Evolutionary conservation across 176 grass and related monocot species (phyloP).

Genomic region (Typha latifolia): DNA sequence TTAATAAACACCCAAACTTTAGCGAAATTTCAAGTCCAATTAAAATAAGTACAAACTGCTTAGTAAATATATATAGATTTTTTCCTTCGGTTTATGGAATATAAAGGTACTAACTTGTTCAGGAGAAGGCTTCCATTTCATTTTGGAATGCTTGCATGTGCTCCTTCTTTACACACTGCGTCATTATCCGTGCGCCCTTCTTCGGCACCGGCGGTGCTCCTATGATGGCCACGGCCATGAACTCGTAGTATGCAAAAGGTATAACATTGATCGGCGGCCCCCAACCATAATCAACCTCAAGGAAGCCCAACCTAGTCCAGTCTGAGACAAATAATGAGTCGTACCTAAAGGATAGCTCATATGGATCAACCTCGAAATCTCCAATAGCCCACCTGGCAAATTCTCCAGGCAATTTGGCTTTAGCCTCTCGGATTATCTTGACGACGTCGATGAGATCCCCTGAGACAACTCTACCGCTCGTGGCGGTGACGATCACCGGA

Average conservation of each 20-base stretch:
- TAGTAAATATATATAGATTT: too few relatives aligned
- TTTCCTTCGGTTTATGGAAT: too few relatives aligned
- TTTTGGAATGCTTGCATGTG: conserved; percentile 56
- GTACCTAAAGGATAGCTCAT: too few relatives aligned
- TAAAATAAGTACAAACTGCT: too few relatives aligned
- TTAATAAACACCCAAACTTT: too few relatives aligned
- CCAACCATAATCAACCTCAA: conserved; percentile 81
- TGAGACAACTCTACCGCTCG: conserved; percentile 11
- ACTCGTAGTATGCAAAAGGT: conserved; percentile 55
- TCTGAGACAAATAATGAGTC: conserved; percentile 87
- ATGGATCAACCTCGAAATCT: too few relatives aligned
- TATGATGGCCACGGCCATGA: conserved; percentile 81
- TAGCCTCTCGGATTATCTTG: conserved; percentile 49
- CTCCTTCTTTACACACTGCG: conserved; percentile 68
- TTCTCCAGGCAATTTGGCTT: conserved; percentile 34
- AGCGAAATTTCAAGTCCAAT: too few relatives aligned
- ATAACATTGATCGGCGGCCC: conserved; percentile 50
- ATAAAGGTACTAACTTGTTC: too few relatives aligned
- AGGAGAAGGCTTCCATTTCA: conserved; percentile 50
- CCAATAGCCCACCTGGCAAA: too few relatives aligned
- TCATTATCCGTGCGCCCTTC: conserved; percentile 57
- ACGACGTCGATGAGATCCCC: conserved; percentile 47
- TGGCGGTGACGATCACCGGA: conserved; percentile 38
- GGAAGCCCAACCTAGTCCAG: conserved; percentile 64
- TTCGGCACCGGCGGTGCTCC: conserved; percentile 45